A percentile compares a stretch with the other conserved stretches of the same genome.
These are phyloP conservation scores for Trichoderma sp. DNA, from an alignment of 2,329 filamentous ascomycete species.

Conservation along the genomic window DNA sequence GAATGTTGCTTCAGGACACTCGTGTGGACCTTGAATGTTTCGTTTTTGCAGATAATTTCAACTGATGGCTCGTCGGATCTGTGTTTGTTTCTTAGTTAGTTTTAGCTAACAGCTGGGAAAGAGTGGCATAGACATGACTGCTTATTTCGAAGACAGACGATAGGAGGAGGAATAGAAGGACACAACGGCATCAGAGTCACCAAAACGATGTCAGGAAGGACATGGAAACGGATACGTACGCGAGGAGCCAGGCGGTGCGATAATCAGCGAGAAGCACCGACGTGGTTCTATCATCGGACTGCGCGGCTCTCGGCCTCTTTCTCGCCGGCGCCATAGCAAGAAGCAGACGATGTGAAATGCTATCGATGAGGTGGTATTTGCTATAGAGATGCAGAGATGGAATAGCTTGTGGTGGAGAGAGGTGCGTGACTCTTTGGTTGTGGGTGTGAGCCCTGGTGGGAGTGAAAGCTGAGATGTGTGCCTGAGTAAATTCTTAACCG, in stretches of 20 bases:
- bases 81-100: not conserved
- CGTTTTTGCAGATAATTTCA: slow-evolving; percentile 32
- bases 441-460: not conserved
- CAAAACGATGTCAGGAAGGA: not conserved
- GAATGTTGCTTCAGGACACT: slow-evolving; percentile 34
- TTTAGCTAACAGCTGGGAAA: not conserved
- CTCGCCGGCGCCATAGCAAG: slow-evolving; percentile 28
- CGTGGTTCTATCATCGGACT: slow-evolving; percentile 20
- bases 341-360: not conserved
- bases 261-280: slow-evolving; percentile 32
- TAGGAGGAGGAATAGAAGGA: not conserved
- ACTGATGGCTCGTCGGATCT: slow-evolving; percentile 33
- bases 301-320: slow-evolving; percentile 27
- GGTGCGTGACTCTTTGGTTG: not conserved
- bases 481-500: not conserved
- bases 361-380: not conserved
- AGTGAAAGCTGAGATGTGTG: not conserved
- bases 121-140: not conserved
- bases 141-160: not conserved
- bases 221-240: slow-evolving; percentile 27
- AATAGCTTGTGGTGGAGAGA: not conserved
- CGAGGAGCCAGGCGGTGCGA: slow-evolving; percentile 36
- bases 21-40: slow-evolving; percentile 33
- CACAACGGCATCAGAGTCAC: not conserved
- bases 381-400: not conserved